These are phyloP conservation scores for Senecio squalidus DNA, from an alignment of 140 eudicot species.

Conservation along the genomic window DNA sequence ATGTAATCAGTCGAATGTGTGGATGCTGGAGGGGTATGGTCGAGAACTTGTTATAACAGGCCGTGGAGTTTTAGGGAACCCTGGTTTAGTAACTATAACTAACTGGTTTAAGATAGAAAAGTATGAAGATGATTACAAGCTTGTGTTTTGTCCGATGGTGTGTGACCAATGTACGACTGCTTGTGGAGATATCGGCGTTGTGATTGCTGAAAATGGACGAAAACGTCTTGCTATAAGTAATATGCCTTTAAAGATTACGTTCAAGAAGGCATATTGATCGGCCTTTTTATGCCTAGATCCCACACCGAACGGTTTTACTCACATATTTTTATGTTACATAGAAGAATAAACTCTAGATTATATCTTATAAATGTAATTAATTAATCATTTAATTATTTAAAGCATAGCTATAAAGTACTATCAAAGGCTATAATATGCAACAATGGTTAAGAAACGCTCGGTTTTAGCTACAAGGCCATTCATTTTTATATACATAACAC, in stretches of 20 bases:
- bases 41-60: conserved; percentile 18
- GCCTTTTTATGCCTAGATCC: neutral
- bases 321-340: neutral
- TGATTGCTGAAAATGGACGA: conserved; percentile 28
- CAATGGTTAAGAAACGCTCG: too few relatives aligned
- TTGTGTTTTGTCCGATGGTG: conserved; percentile 43
- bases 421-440: too few relatives aligned
- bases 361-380: neutral
- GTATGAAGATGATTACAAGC: conserved; percentile 25
- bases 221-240: conserved; percentile 33
- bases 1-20: conserved; percentile 30
- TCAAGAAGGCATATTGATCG: conserved; percentile 31
- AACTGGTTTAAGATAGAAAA: conserved; percentile 46
- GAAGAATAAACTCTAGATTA: neutral
- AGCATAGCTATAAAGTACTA: too few relatives aligned
- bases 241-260: conserved; percentile 31
- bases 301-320: neutral
- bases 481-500: too few relatives aligned
- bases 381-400: too few relatives aligned
- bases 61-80: conserved; percentile 37
- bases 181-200: conserved; percentile 47
- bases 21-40: conserved; percentile 23
- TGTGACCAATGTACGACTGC: conserved; percentile 34
- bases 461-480: too few relatives aligned
- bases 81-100: conserved; percentile 32